Conservation (phyloP, 2,329 filamentous ascomycete species). For the Pseudogymnoascus sp. region DNA sequence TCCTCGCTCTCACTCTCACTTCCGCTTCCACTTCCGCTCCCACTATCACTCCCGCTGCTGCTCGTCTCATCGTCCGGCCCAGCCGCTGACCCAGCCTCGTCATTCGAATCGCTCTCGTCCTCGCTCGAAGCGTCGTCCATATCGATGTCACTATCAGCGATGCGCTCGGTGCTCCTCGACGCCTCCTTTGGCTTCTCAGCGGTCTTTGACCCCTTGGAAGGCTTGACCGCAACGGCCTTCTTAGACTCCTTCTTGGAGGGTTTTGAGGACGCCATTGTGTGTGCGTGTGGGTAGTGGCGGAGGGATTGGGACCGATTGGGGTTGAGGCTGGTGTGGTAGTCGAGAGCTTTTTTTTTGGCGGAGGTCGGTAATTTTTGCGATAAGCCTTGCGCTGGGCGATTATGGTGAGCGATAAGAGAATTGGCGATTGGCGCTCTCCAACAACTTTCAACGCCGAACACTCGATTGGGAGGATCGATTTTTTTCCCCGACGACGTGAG, state of each 20-base stretch:
- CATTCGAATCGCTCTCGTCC: conserved; percentile 14
- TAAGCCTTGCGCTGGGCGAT: neutral
- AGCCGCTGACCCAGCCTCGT: conserved; percentile 19
- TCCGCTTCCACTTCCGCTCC: conserved; percentile 22
- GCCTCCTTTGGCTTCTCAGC: conserved; percentile 18
- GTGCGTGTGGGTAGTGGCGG: neutral
- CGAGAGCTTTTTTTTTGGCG: conserved; percentile 6
- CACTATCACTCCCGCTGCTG: conserved; percentile 12
- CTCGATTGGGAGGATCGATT: neutral
- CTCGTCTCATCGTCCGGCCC: conserved; percentile 15
- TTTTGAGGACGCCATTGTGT: conserved; percentile 5
- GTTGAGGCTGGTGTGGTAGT: neutral
- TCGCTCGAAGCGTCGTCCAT: conserved; percentile 13
- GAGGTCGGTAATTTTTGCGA: conserved; percentile 8
- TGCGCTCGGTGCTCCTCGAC: conserved; percentile 24
- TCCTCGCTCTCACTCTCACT: conserved; percentile 29
- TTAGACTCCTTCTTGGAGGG: conserved; percentile 17
- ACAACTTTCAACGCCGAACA: neutral
- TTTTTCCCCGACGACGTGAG: neutral
- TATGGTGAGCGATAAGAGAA: neutral
- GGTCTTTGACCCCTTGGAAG: conserved; percentile 18
- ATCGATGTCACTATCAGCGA: conserved; percentile 24
- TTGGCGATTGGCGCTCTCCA: neutral
- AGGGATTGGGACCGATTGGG: neutral
- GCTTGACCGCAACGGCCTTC: conserved; percentile 18